A percentile compares a stretch with the other conserved stretches of the same genome.
Evolutionary conservation across 192 early-diverging fungal species (phyloP).

Genomic region (Linderina pennispora): DNA sequence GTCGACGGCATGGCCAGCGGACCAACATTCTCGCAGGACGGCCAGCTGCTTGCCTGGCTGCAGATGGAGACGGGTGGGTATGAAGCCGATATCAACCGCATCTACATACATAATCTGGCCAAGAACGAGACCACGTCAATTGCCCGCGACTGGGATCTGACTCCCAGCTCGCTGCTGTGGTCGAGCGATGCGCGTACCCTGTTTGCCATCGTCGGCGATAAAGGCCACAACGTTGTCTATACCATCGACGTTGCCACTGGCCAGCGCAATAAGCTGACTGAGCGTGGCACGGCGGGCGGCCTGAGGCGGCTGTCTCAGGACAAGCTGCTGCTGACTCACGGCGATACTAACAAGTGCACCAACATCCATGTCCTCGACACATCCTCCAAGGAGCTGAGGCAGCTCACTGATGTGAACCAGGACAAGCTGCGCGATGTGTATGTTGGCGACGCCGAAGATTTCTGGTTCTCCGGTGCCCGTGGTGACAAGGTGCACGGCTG

Average conservation of each 20-base stretch:
- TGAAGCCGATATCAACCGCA: constrained; percentile 67
- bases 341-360: constrained; percentile 34
- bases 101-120: constrained; percentile 46
- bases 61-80: constrained; percentile 71
- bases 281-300: constrained; percentile 2
- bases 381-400: constrained; percentile 20
- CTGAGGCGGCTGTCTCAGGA: constrained; percentile 9
- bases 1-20: constrained; percentile 50
- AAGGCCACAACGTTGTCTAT: constrained; percentile 50
- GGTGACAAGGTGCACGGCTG: constrained; percentile 49
- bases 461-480: constrained; percentile 63
- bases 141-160: constrained; percentile 49
- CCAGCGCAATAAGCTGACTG: constrained; percentile 28
- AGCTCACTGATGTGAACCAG: constrained; percentile 45
- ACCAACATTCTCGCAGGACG: constrained; percentile 61
- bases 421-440: constrained; percentile 36
- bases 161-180: constrained; percentile 53
- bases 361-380: constrained; percentile 30
- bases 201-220: constrained; percentile 56
- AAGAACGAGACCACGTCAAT: constrained; percentile 6
- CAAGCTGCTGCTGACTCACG: constrained; percentile 32
- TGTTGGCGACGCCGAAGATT: constrained; percentile 53
- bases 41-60: constrained; percentile 63
- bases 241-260: constrained; percentile 26
- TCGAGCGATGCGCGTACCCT: constrained; percentile 50